Conservation (phyloP, 108 stramenopile species). For the Fragilaria crotonensis region DNA sequence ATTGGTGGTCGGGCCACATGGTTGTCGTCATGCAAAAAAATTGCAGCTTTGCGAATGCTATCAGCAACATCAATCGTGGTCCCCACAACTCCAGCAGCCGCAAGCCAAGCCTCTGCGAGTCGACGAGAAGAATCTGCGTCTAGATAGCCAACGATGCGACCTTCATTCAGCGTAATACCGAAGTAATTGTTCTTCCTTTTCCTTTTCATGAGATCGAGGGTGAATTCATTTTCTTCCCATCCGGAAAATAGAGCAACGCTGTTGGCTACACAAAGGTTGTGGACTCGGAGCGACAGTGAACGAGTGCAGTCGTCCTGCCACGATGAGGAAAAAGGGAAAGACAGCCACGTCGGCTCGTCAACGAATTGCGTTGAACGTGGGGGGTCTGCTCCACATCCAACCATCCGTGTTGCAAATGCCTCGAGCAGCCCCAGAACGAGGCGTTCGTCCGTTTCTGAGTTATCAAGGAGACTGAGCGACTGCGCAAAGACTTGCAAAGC, state of each 20-base stretch:
- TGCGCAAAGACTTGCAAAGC: background rate
- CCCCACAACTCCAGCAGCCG: slow-evolving; percentile 43
- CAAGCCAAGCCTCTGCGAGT: slow-evolving; percentile 9
- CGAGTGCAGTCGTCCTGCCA: slow-evolving; percentile 3
- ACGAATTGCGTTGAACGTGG: too few species aligned
- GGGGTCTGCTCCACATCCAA: background rate
- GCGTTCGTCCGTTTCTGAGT: background rate
- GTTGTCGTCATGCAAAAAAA: background rate
- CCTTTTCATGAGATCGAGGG: slow-evolving; percentile 36
- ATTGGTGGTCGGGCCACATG: background rate
- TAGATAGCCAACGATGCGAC: slow-evolving; percentile 39
- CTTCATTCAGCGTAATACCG: slow-evolving; percentile 48
- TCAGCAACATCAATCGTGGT: background rate
- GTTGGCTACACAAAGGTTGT: slow-evolving; percentile 65
- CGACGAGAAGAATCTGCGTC: slow-evolving; percentile 12
- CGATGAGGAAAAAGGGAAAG: background rate
- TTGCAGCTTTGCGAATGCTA: background rate
- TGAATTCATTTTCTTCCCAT: slow-evolving; percentile 70
- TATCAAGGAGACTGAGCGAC: background rate
- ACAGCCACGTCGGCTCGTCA: too few species aligned
- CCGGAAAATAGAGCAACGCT: slow-evolving; percentile 77
- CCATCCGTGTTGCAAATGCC: background rate
- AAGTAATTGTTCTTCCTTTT: slow-evolving; percentile 40
- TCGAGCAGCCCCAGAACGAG: background rate
- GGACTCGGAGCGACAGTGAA: slow-evolving; percentile 38